Evolutionary conservation across 73 alveolate species (phyloP).

Genomic region (Blepharisma japonicum): DNA sequence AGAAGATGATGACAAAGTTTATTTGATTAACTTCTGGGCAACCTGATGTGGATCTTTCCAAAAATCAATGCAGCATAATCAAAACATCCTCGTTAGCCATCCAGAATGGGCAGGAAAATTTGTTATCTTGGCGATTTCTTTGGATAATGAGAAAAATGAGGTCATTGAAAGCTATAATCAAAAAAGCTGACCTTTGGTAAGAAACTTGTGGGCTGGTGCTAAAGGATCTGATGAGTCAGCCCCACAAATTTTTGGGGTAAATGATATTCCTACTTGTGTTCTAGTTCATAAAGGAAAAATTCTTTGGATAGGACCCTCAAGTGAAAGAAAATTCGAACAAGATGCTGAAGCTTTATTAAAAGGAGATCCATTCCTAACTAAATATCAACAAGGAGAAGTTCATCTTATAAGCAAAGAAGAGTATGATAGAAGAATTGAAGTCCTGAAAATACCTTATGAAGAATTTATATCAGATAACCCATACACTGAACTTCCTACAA

Average conservation of each 20-base stretch:
- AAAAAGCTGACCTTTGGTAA: slow-evolving; percentile 37
- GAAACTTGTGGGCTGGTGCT: background rate
- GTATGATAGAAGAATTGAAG: too few species aligned
- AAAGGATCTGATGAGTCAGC: background rate
- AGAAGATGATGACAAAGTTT: slow-evolving; percentile 15
- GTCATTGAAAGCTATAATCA: slow-evolving; percentile 40
- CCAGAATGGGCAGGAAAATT: slow-evolving; percentile 52
- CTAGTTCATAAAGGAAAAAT: slow-evolving; percentile 48
- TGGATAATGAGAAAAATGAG: slow-evolving; percentile 31
- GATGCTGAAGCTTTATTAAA: too few species aligned
- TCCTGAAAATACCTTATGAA: too few species aligned
- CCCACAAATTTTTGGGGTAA: slow-evolving; percentile 33
- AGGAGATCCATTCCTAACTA: too few species aligned
- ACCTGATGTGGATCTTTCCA: slow-evolving; percentile 56
- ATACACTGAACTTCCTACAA: too few species aligned
- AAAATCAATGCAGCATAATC: slow-evolving; percentile 47
- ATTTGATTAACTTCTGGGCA: slow-evolving; percentile 47
- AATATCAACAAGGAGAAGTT: too few species aligned
- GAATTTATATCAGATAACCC: too few species aligned
- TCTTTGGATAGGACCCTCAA: slow-evolving; percentile 41
- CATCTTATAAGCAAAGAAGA: too few species aligned
- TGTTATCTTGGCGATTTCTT: slow-evolving; percentile 36
- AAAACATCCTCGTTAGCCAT: slow-evolving; percentile 41
- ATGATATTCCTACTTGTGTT: slow-evolving; percentile 50
- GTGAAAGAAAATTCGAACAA: slow-evolving; percentile 34